Base-by-base conservation (phyloP, 2,329 filamentous ascomycete species). In the Pseudogymnoascus sp. region DNA sequence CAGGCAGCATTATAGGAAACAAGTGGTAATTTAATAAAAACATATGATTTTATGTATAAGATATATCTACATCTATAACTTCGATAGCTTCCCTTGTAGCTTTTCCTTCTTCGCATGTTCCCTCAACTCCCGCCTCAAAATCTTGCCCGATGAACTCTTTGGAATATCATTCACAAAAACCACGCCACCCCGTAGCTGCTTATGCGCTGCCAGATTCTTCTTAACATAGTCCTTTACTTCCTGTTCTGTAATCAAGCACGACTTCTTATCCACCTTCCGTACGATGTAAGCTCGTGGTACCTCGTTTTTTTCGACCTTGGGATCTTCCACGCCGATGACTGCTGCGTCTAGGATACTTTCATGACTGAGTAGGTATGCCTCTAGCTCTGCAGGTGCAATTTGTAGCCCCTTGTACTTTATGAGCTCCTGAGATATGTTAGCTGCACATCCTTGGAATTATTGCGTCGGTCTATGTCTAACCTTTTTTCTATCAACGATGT, bases 401-500 rank as follows among this genome's bases (percentile, higher is more conserved):
- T 81, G 79, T 36, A 80, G 71, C 1, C 79, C 80, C 67, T 80
- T 80, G 62, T 80, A 80, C 67, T 81, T 81, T 69, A 81, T 80
- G 7, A 80, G 70, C 64, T 80, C 77, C 70, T 79, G 69, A 67
- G 68, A 10, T n/a, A n/a, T 28, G 63, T 66, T 67, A 69, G 63
- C 19, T 2, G 13, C 48, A n/a, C 43, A 25, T 6, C 13, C 6
- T 25, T 48, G 43, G 19, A 3, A 23, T 23, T 45, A 45, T 48
- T 25, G 2, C 13, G 21, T 21, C 76, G 71, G 57, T 79, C 77
- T 1, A 79, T 75, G 62, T 79, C 76, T 48, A 11, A 48, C 62
- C 79, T 92, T 91, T 73, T 86, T 85, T 34, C 89, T 81, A 72
- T 91, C 89, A 13, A 90, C 86, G 63, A 92, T 88, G 70, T 79